Evolutionary conservation across 352 stramenopile genomes (phyloP).

Genomic region (Elongisporangium undulatum): DNA sequence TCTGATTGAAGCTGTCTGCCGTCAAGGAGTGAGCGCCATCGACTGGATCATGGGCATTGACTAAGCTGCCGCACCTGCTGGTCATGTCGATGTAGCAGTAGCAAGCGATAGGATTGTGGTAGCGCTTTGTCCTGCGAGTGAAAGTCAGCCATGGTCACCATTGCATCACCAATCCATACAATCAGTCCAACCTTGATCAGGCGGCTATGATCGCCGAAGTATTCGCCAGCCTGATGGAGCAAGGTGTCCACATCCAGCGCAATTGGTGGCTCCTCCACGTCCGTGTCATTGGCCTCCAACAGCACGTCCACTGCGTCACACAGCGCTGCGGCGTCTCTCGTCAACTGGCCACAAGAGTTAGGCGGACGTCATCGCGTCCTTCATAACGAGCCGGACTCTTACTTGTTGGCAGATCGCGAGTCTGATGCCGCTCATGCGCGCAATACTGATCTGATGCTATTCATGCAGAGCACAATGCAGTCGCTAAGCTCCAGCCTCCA

Average conservation of each 20-base stretch:
- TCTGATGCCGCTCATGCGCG: conserved; percentile 11
- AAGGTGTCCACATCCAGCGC: conserved; percentile 26
- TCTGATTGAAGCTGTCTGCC: conserved; percentile 9
- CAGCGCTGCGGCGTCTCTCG: conserved; percentile 17
- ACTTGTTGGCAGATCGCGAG: conserved; percentile 35
- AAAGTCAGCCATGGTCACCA: background rate
- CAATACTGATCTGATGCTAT: conserved; percentile 40
- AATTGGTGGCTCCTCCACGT: conserved; percentile 5
- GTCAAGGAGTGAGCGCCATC: conserved; percentile 14
- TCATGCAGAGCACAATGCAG: conserved; percentile 5
- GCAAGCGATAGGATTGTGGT: conserved; percentile 20
- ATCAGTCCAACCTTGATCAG: background rate
- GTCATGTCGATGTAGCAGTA: conserved; percentile 26
- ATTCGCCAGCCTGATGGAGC: conserved; percentile 20
- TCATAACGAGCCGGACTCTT: background rate
- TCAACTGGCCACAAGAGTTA: conserved; percentile 23
- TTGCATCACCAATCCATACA: background rate
- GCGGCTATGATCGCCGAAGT: conserved; percentile 16
- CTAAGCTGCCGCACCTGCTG: conserved; percentile 16
- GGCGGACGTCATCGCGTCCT: too few relatives aligned
- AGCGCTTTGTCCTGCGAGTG: conserved; percentile 6
- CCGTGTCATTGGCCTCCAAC: conserved; percentile 1
- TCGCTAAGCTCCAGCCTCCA: background rate
- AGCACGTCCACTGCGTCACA: conserved; percentile 16
- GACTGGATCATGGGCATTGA: background rate